Percentiles rank a stretch among this genome's conserved stretches.
phyloP scores from a whole-genome alignment of 2,329 filamentous ascomycete genomes.

The Fusarium sp. region DNA sequence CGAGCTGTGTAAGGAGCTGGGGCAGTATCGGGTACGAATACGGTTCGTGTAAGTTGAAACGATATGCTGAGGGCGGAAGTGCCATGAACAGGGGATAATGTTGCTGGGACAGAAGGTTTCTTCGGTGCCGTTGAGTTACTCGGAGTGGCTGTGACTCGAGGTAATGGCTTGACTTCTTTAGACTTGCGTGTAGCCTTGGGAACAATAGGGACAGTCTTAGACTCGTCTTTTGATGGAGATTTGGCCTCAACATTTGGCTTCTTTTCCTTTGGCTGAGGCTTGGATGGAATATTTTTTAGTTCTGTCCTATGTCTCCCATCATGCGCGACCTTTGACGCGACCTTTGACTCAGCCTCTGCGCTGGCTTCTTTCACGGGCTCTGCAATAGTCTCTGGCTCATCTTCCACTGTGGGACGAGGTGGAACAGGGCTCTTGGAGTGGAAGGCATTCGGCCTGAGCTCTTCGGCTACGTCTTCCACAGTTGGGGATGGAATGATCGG shows the following conservation, averaged over 20 bases:
- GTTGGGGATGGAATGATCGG: not conserved
- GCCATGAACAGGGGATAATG: not conserved
- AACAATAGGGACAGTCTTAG: not conserved
- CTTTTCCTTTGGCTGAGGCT: not conserved
- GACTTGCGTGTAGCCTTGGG: not conserved
- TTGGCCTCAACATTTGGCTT: not conserved
- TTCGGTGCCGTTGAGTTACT: not conserved
- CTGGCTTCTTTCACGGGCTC: not conserved
- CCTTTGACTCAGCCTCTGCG: not conserved
- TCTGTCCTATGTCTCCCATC: not conserved
- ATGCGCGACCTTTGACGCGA: not conserved
- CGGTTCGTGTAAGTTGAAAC: slow-evolving; percentile 1
- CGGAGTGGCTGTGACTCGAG: not conserved
- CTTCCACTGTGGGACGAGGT: slow-evolving; percentile 13
- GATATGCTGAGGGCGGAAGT: slow-evolving; percentile 3
- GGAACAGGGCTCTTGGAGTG: not conserved
- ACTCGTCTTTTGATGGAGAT: not conserved
- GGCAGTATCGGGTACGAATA: slow-evolving; percentile 19
- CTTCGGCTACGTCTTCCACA: not conserved
- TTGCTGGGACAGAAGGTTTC: not conserved
- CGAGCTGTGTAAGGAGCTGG: slow-evolving; percentile 19
- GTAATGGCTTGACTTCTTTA: not conserved
- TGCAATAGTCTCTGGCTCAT: slow-evolving; percentile 1
- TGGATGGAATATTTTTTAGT: not conserved
- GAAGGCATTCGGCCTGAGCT: not conserved